Evolutionary conservation across 371 early-diverging fungal species (phyloP), one percentile per base, ranked within the genome.

Genomic region (Conidiobolus incongruus): DNA sequence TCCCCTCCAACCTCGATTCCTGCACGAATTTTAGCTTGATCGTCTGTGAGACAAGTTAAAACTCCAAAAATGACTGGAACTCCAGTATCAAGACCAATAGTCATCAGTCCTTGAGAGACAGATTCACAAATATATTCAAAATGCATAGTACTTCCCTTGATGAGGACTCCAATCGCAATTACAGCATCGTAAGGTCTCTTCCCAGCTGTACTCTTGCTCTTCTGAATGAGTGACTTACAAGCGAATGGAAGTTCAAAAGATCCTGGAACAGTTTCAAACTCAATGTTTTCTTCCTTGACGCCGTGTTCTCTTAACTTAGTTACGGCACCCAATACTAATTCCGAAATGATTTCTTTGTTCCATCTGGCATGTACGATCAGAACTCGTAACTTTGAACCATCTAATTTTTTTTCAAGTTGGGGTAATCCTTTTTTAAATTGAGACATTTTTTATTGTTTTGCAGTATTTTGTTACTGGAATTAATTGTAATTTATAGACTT

Each of bases 101-200:
- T 68, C 86, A 91, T 91, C 28, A 93, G 59, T 1, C 88, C 94
- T 28, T 87, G 81, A 40, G 74, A 72, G 2, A 79, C 78, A 4
- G 93, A 81, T 44, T 90, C 90, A 34, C 81, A 73, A 44, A 95
- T 95, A 58, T 95, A 95, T 59, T 93, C 96, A 67, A 91, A 95
- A 52, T 95, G 96, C 75, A 88, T 85, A 31, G 96, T 95, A 41
- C 69, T 68, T 35, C 96, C 96, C 71, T 92, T 95, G 69, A 95
- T 91, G 40, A 95, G 74, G 20, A 92, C 79, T 34, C 96, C 96
- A 51, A 95, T 75, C 46, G 81, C 74, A 47, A 95, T 84, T n/a
- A 75, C 82, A 12, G 85, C 92, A 57, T 92, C 87, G 47, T 77
- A 74, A 11, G 77, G 68, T 28, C 66, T 62, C 37, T 60, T 60